phyloP scores from a whole-genome alignment of 179 eudicot genomes.

The Beta lomatogona region DNA sequence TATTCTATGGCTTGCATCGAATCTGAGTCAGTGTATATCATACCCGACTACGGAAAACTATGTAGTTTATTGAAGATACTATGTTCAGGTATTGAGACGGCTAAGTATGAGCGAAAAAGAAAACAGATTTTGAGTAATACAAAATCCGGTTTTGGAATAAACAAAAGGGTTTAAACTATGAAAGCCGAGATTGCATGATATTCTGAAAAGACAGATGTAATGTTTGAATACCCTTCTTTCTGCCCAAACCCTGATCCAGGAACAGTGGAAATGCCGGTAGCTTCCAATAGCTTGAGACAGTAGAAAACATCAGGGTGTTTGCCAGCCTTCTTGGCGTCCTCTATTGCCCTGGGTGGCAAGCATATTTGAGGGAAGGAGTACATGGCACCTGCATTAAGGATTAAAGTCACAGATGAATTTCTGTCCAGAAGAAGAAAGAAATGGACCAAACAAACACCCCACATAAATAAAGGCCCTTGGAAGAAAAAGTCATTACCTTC shows the following conservation, averaged over 20 bases:
- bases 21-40: background rate
- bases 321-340: constrained; percentile 74
- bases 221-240: constrained; percentile 80
- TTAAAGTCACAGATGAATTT: constrained; percentile 3
- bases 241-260: constrained; percentile 99
- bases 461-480: background rate
- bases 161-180: background rate
- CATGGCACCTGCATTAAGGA: constrained; percentile 79
- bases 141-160: background rate
- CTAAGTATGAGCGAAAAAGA: background rate
- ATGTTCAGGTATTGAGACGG: background rate
- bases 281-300: constrained; percentile 95
- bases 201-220: background rate
- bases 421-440: background rate
- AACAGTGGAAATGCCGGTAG: constrained; percentile 98
- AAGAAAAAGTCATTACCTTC: constrained; percentile 54
- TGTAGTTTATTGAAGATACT: background rate
- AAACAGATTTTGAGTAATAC: background rate
- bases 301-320: constrained; percentile 94
- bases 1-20: background rate
- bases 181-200: background rate
- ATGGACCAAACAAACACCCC: too few species aligned
- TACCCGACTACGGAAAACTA: background rate
- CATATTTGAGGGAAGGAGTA: constrained; percentile 98
- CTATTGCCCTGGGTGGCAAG: constrained; percentile 83